Evolutionary conservation across 2,329 filamentous ascomycete species (phyloP).

Genomic region (Pyrenochaeta sp.): DNA sequence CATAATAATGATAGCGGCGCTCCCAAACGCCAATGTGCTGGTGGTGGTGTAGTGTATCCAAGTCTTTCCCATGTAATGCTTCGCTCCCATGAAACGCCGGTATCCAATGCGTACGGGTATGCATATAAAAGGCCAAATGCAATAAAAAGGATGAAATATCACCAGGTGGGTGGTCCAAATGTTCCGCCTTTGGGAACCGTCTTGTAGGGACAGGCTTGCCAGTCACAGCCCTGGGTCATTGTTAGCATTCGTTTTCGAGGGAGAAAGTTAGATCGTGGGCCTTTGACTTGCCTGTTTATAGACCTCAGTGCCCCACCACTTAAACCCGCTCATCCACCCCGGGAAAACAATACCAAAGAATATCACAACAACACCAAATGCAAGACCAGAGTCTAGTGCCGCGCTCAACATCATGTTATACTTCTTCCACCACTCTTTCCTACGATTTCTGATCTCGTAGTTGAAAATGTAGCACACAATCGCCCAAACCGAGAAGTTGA

Average conservation of each 20-base stretch:
- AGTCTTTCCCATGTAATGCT: background rate
- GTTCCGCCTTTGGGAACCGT: constrained; percentile 56
- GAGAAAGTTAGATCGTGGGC: too few species aligned
- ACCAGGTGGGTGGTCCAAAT: constrained; percentile 47
- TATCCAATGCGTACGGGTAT: background rate
- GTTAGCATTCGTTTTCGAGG: constrained; percentile 10
- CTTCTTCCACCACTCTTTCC: constrained; percentile 84
- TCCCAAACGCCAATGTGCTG: background rate
- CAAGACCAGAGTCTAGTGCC: constrained; percentile 82
- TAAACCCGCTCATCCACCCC: constrained; percentile 74
- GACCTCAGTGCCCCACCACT: constrained; percentile 89
- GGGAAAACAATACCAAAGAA: constrained; percentile 90
- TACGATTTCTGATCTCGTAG: constrained; percentile 73
- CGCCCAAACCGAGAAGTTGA: constrained; percentile 90
- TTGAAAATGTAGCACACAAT: constrained; percentile 88
- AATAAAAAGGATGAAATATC: constrained; percentile 3
- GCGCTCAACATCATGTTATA: constrained; percentile 91
- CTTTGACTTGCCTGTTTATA: constrained; percentile 68
- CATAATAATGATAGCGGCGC: background rate
- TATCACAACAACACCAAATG: constrained; percentile 82
- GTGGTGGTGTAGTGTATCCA: background rate
- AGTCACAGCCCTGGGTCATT: constrained; percentile 72
- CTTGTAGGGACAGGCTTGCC: constrained; percentile 79
- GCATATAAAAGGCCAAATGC: constrained; percentile 7
- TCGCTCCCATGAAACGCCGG: background rate